Base-by-base conservation (phyloP, 2,329 filamentous ascomycete species). In the Aspergillus texensis region DNA sequence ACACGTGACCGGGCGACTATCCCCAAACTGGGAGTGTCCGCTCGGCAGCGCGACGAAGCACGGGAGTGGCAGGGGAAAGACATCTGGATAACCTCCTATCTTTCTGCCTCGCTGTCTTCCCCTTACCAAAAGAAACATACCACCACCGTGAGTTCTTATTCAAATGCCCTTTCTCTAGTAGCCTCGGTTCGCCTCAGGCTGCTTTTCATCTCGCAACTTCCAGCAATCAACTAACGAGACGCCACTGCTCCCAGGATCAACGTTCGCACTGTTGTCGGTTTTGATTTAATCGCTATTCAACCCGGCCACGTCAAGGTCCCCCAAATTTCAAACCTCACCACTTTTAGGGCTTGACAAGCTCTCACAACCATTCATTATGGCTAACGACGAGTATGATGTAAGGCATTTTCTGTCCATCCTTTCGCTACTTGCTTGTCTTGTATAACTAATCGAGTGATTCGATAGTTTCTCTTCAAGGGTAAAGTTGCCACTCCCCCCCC, bases 331-430 rank as follows among this genome's bases (percentile, higher is more conserved):
- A 68, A 66, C 56, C 62, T 67, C 65, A 62, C 67, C 39, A 67
- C 57, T 64, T 63, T 45, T 57, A 60, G 64, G 65, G 65, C 69
- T 71, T 62, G 54, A 62, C 57, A 65, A 64, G 66, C 71, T 68
- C 68, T 64, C 65, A 56, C 61, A 67, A 63, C 66, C 62, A 61
- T 69, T 70, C 59, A 73, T 66, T 82, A 99, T 98, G 95, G 95
- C 94, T 78, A 99, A 98, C 90, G 95, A 99, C 88, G 95, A 99
- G 86, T 99, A 99, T 85, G 95, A 99, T 90, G 94, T 98, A 85
- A 86, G 93, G 83, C 57, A 19, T 43, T 52, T 10, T 36, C 19
- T 54, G 12, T 8, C 62, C 21, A 16, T 62, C 53, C 32, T 62
- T 14, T 54, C 9, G 56, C 26, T 32, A n/a, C 48, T 39, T 45